phyloP scores from a whole-genome alignment of 805 yeast species.

The Barnettozyma sucrosica region DNA sequence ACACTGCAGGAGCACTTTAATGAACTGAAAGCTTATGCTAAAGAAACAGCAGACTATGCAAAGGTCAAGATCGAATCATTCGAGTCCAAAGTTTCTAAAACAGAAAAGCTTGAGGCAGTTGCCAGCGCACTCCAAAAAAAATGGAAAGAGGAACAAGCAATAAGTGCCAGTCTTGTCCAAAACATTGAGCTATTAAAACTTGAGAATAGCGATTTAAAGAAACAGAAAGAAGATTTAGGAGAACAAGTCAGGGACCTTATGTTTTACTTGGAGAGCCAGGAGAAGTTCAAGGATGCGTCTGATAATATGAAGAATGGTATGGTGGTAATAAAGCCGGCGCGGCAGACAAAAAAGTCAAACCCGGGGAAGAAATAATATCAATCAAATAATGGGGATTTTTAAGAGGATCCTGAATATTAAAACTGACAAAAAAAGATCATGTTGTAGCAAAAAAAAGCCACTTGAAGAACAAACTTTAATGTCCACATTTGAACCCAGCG shows the following conservation, averaged over 20 bases:
- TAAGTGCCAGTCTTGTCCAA: slow-evolving; percentile 37
- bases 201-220: slow-evolving; percentile 30
- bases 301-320: slow-evolving; percentile 73
- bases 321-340: slow-evolving; percentile 35
- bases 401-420: no score
- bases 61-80: background rate
- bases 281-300: slow-evolving; percentile 63
- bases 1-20: background rate
- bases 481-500: background rate
- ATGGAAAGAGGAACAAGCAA: slow-evolving; percentile 38
- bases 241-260: slow-evolving; percentile 72
- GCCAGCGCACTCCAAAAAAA: slow-evolving; percentile 3
- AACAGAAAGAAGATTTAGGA: slow-evolving; percentile 42
- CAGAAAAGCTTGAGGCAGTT: background rate
- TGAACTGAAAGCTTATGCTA: background rate
- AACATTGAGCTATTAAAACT: slow-evolving; percentile 33
- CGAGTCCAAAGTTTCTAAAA: background rate
- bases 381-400: no score
- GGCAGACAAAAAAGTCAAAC: background rate
- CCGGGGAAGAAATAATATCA: background rate
- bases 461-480: no score
- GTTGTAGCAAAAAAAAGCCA: no score
- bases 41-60: background rate
- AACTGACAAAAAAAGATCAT: no score
- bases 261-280: slow-evolving; percentile 72